Evolutionary conservation across 1,284 basidiomycete genomes (phyloP).

Genomic region (Veloboletus limbatus): DNA sequence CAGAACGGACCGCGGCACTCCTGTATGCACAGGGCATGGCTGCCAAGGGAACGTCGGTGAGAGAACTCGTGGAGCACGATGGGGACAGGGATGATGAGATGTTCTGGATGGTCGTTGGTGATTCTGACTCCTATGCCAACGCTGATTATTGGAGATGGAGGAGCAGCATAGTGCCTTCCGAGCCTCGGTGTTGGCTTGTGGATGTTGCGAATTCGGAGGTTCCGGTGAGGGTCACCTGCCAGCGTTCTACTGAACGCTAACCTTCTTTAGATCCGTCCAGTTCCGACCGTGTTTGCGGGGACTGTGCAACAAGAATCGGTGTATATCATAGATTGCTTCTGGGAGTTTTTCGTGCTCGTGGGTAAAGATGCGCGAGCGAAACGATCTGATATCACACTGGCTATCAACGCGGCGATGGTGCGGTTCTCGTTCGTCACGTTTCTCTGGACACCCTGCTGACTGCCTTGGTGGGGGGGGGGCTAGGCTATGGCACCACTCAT

Average conservation of each 20-base stretch:
- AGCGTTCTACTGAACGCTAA: slow-evolving; percentile 1
- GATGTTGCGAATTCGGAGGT: slow-evolving; percentile 37
- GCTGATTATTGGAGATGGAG: slow-evolving; percentile 81
- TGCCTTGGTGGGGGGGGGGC: neutral
- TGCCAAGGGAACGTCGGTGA: slow-evolving; percentile 37
- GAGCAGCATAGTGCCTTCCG: slow-evolving; percentile 34
- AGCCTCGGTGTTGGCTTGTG: slow-evolving; percentile 59
- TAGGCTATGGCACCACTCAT: slow-evolving; percentile 55
- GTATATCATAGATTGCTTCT: slow-evolving; percentile 67
- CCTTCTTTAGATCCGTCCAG: slow-evolving; percentile 27
- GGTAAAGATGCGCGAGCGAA: slow-evolving; percentile 58
- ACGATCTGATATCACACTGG: slow-evolving; percentile 58
- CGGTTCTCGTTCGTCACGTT: slow-evolving; percentile 2
- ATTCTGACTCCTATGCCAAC: slow-evolving; percentile 60
- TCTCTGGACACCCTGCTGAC: neutral
- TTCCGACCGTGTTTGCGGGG: slow-evolving; percentile 29
- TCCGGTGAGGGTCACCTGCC: slow-evolving; percentile 34
- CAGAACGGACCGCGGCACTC: slow-evolving; percentile 59
- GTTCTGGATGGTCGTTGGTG: slow-evolving; percentile 80
- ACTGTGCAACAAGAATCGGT: slow-evolving; percentile 40
- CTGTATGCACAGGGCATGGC: slow-evolving; percentile 55
- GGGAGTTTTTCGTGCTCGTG: slow-evolving; percentile 78
- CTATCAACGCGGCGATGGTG: slow-evolving; percentile 56
- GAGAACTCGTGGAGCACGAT: slow-evolving; percentile 62
- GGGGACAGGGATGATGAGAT: slow-evolving; percentile 62